These are phyloP conservation scores for Cucumis melo DNA, from an alignment of 306 rosid species.

Conservation along the genomic window DNA sequence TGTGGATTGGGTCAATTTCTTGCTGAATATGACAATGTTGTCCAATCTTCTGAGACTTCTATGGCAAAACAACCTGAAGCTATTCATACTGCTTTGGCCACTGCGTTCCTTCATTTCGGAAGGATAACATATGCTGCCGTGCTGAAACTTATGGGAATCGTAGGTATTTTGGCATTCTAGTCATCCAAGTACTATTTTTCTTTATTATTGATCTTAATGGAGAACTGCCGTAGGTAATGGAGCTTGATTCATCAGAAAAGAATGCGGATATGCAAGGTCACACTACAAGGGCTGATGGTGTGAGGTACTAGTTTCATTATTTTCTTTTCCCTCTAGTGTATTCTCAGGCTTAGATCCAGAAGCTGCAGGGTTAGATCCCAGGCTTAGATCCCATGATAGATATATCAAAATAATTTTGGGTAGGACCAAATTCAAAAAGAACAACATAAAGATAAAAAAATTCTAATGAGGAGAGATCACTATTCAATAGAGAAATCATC, in stretches of 20 bases:
- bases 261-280: constrained; percentile 51
- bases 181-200: background rate
- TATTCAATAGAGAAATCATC: background rate
- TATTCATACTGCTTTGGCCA: constrained; percentile 22
- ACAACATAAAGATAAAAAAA: background rate
- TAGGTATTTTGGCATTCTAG: constrained; percentile 15
- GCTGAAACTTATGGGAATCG: constrained; percentile 54
- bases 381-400: background rate
- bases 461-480: background rate
- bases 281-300: constrained; percentile 63
- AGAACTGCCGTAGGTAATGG: constrained; percentile 42
- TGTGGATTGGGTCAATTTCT: constrained; percentile 43
- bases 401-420: background rate
- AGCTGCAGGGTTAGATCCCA: too few species aligned
- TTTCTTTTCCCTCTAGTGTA: constrained; percentile 1
- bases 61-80: constrained; percentile 18
- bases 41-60: constrained; percentile 19
- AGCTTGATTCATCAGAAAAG: constrained; percentile 63
- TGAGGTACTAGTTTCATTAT: constrained; percentile 35
- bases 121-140: constrained; percentile 36
- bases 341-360: too few species aligned
- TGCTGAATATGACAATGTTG: constrained; percentile 22
- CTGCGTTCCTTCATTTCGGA: constrained; percentile 49
- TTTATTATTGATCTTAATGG: constrained; percentile 18
- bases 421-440: background rate